These are phyloP conservation scores for Panellus pusillus DNA, from an alignment of 768 basidiomycete species.

Conservation along the genomic window DNA sequence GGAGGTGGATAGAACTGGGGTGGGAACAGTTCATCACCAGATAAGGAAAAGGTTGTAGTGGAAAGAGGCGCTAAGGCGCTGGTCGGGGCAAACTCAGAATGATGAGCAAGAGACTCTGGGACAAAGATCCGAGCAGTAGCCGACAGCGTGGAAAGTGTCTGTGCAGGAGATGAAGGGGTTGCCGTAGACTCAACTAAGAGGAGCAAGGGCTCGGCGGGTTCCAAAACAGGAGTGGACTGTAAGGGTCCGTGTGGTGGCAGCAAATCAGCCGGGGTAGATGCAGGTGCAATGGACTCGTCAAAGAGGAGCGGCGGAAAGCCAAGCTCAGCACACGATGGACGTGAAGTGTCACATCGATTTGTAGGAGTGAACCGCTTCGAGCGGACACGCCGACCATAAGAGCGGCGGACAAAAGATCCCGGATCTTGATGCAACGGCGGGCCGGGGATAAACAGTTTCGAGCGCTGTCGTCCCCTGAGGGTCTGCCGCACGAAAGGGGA, in stretches of 20 bases:
- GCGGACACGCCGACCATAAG: background rate
- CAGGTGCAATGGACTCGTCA: conserved; percentile 1
- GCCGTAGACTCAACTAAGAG: conserved; percentile 6
- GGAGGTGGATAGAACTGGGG: conserved; percentile 9
- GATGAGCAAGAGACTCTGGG: too few species aligned
- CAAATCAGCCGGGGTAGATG: too few species aligned
- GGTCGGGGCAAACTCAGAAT: too few species aligned
- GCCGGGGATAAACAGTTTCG: background rate
- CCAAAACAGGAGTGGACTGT: background rate
- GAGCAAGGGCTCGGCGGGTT: conserved; percentile 1
- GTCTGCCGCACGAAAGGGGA: background rate
- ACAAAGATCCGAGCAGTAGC: too few species aligned
- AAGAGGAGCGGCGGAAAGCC: conserved; percentile 1
- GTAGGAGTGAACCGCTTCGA: background rate
- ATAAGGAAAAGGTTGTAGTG: background rate
- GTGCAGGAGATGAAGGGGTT: too few species aligned
- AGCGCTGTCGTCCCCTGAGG: background rate
- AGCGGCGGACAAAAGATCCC: background rate
- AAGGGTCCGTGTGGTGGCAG: too few species aligned
- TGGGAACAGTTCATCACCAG: conserved; percentile 8
- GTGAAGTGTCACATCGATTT: too few species aligned
- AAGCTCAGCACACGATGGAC: conserved; percentile 6
- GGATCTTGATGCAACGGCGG: background rate
- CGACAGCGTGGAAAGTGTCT: too few species aligned
- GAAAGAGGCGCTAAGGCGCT: too few species aligned